Evolutionary conservation across 768 basidiomycete species (phyloP).

Genomic region (Boletellus emodensis): DNA sequence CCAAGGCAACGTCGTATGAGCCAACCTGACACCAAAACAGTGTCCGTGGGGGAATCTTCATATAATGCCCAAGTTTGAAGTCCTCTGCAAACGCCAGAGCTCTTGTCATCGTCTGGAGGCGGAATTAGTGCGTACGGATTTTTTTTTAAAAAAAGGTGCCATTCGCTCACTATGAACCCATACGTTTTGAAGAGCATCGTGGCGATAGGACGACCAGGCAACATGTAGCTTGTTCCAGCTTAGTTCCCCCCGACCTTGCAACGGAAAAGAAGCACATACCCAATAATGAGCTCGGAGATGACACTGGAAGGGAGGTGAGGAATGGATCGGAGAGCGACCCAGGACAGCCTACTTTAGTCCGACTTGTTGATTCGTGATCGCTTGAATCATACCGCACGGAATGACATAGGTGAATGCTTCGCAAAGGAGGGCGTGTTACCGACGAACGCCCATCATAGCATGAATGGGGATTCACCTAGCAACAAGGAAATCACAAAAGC

Average conservation of each 20-base stretch:
- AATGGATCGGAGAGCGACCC: not conserved
- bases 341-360: slow-evolving; percentile 46
- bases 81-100: slow-evolving; percentile 68
- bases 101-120: slow-evolving; percentile 29
- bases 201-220: slow-evolving; percentile 74
- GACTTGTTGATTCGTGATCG: slow-evolving; percentile 78
- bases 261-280: slow-evolving; percentile 25
- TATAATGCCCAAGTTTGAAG: slow-evolving; percentile 75
- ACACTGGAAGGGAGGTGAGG: slow-evolving; percentile 38
- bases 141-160: not conserved
- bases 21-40: slow-evolving; percentile 70
- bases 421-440: slow-evolving; percentile 2
- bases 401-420: slow-evolving; percentile 43
- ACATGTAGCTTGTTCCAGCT: slow-evolving; percentile 42
- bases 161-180: slow-evolving; percentile 54
- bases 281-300: slow-evolving; percentile 77
- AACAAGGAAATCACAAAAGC: slow-evolving; percentile 65
- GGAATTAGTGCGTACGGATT: not conserved
- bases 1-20: not conserved
- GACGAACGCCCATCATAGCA: not conserved
- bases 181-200: slow-evolving; percentile 88
- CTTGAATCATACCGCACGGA: slow-evolving; percentile 57
- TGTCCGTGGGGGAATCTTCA: slow-evolving; percentile 56
- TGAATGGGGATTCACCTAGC: slow-evolving; percentile 32
- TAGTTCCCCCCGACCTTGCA: not conserved